These are phyloP conservation scores for Boletus albobrunnescens DNA, from an alignment of 1,284 basidiomycete species.

Conservation along the genomic window DNA sequence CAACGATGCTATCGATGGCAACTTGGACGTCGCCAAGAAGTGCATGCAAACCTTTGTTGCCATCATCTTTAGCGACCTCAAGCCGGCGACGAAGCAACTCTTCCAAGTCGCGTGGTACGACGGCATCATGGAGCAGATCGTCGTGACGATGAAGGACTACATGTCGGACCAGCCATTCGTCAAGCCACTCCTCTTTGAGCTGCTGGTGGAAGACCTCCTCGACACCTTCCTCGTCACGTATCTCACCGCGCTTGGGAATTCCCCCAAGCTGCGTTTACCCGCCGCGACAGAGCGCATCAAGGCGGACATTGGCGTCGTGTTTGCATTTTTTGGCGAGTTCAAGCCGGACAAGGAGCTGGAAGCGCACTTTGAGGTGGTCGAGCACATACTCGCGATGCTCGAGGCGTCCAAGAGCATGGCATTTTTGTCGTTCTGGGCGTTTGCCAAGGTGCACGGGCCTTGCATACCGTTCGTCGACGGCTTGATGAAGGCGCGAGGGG, in stretches of 20 bases:
- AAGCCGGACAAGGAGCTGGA: constrained; percentile 82
- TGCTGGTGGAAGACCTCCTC: constrained; percentile 90
- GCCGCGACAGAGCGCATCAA: constrained; percentile 78
- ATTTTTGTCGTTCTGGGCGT: constrained; percentile 93
- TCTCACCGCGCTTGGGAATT: constrained; percentile 82
- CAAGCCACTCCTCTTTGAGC: constrained; percentile 87
- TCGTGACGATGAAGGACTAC: constrained; percentile 96
- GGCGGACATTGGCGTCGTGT: constrained; percentile 75
- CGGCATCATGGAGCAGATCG: constrained; percentile 78
- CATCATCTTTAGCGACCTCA: constrained; percentile 93
- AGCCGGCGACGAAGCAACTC: constrained; percentile 81
- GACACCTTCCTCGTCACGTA: constrained; percentile 91
- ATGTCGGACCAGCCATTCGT: constrained; percentile 88
- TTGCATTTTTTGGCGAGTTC: constrained; percentile 77
- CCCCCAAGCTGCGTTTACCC: constrained; percentile 87
- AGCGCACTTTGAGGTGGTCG: constrained; percentile 81
- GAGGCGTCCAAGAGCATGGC: constrained; percentile 90
- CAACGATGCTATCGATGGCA: constrained; percentile 97
- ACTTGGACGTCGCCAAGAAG: constrained; percentile 95
- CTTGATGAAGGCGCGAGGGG: constrained; percentile 84
- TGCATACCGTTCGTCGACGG: constrained; percentile 90
- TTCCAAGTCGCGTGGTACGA: constrained; percentile 89
- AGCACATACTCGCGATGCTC: constrained; percentile 80
- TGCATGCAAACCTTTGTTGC: constrained; percentile 93
- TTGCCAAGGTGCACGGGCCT: constrained; percentile 94